Evolutionary conservation across 163 green algal species (phyloP).

Genomic region (Coccomyxa subellipsoidea): DNA sequence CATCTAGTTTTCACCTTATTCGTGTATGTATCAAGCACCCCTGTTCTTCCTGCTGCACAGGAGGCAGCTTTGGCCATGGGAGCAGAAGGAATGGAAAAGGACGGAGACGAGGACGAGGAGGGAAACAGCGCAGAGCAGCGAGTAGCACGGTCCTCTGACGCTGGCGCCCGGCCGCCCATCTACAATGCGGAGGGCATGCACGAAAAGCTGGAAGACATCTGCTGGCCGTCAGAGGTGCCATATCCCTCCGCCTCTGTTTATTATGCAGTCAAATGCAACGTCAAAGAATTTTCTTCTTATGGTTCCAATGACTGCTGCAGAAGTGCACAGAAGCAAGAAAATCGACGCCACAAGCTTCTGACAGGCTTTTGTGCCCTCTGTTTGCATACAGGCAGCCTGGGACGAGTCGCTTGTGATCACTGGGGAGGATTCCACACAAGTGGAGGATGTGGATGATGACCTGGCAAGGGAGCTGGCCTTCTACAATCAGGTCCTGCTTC

Average conservation of each 20-base stretch:
- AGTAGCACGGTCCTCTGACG: background rate
- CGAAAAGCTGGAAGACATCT: slow-evolving; percentile 90
- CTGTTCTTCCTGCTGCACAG: too few relatives aligned
- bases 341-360: too few relatives aligned
- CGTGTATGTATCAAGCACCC: too few relatives aligned
- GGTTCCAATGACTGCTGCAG: too few relatives aligned
- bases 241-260: background rate
- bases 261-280: too few relatives aligned
- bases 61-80: background rate
- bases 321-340: too few relatives aligned
- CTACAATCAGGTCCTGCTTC: slow-evolving; percentile 80
- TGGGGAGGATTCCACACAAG: slow-evolving; percentile 2
- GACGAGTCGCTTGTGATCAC: slow-evolving; percentile 60
- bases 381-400: slow-evolving; percentile 51
- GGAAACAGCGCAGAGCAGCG: background rate
- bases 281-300: too few relatives aligned
- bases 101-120: background rate
- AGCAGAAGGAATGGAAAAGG: background rate
- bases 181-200: slow-evolving; percentile 86
- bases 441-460: slow-evolving; percentile 89
- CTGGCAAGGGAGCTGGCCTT: slow-evolving; percentile 89
- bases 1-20: too few relatives aligned
- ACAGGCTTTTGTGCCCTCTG: background rate
- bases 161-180: slow-evolving; percentile 31
- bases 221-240: slow-evolving; percentile 51